A percentile compares a stretch with the other conserved stretches of the same genome.
Conservation (phyloP, 352 stramenopile species). For the Plasmopara muralis region DNA sequence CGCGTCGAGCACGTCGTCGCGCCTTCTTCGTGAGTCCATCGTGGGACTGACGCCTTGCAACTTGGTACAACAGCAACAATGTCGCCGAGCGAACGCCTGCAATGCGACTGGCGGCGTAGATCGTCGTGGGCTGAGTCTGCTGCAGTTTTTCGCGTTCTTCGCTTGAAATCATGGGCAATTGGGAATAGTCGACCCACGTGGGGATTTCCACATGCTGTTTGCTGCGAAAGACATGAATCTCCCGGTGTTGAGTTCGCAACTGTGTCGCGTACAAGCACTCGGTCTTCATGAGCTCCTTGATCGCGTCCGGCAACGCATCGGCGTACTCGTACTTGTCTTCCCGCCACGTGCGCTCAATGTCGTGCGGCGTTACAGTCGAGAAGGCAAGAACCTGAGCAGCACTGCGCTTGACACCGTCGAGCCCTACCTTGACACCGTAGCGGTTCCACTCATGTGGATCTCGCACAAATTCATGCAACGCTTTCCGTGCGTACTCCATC, state of each 20-base stretch:
- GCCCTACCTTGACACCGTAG: constrained; percentile 69
- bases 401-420: constrained; percentile 74
- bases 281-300: constrained; percentile 61
- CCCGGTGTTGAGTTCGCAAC: constrained; percentile 89
- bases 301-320: constrained; percentile 37
- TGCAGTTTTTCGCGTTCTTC: constrained; percentile 94
- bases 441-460: constrained; percentile 78
- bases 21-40: constrained; percentile 25
- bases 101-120: constrained; percentile 94
- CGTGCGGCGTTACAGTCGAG: constrained; percentile 41
- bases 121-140: constrained; percentile 81
- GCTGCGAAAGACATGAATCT: constrained; percentile 94
- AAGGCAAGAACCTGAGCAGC: constrained; percentile 74
- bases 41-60: constrained; percentile 41
- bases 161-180: constrained; percentile 93
- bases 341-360: constrained; percentile 60
- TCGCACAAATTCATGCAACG: constrained; percentile 52
- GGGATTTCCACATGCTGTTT: constrained; percentile 93
- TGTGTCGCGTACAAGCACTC: constrained; percentile 93
- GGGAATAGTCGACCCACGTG: constrained; percentile 87
- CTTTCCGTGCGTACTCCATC: constrained; percentile 43
- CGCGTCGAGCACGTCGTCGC: constrained; percentile 11
- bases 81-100: constrained; percentile 81
- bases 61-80: constrained; percentile 69
- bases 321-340: constrained; percentile 39